Evolutionary conservation across 805 yeast species (phyloP).

Genomic region (Maudiozyma saulgeensis): DNA sequence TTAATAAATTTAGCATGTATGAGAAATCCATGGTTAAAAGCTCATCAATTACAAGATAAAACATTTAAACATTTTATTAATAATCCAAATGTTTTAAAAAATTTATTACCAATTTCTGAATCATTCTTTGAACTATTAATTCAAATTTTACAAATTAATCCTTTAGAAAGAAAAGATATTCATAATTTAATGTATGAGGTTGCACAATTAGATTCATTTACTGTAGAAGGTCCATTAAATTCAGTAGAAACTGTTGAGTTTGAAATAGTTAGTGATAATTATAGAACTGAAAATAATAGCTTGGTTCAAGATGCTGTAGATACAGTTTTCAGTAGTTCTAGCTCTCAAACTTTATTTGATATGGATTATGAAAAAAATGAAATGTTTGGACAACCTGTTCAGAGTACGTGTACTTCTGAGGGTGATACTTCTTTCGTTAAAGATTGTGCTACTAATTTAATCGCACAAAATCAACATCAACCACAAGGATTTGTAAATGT

Average conservation of each 20-base stretch:
- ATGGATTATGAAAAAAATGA: neutral
- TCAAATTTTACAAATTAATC: slow-evolving; percentile 26
- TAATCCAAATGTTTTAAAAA: slow-evolving; percentile 45
- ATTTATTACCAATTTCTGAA: slow-evolving; percentile 63
- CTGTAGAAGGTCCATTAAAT: slow-evolving; percentile 21
- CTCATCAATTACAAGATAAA: slow-evolving; percentile 48
- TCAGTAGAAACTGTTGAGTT: slow-evolving; percentile 10
- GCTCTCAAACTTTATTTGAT: neutral
- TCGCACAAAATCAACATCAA: neutral
- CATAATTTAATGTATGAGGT: slow-evolving; percentile 17
- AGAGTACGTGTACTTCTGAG: neutral
- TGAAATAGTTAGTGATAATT: neutral
- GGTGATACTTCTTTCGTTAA: neutral
- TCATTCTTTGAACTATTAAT: slow-evolving; percentile 47
- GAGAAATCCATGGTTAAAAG: slow-evolving; percentile 86
- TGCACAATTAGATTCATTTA: slow-evolving; percentile 19
- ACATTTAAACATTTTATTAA: slow-evolving; percentile 57
- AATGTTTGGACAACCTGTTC: neutral
- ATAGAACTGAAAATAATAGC: neutral
- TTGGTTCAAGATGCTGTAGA: neutral
- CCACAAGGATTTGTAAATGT: neutral
- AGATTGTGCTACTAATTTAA: neutral
- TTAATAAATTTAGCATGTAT: slow-evolving; percentile 72
- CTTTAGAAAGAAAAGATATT: slow-evolving; percentile 26
- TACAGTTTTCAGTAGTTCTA: neutral